These are phyloP conservation scores for Primulina huaijiensis DNA, from an alignment of 257 asterid genomes.

Conservation along the genomic window DNA sequence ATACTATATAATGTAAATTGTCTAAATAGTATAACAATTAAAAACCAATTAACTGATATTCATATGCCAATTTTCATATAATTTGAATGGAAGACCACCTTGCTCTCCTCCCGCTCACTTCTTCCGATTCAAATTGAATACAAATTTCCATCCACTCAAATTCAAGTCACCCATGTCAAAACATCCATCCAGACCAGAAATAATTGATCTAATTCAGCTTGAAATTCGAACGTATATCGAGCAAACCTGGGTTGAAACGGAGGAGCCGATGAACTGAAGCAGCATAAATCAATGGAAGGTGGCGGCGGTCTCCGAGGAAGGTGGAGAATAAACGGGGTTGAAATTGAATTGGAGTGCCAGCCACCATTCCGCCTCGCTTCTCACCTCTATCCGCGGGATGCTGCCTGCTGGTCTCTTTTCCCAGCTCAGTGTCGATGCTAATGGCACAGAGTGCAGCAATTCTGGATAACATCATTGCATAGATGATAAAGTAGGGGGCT, in stretches of 20 bases:
- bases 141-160: background rate
- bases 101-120: background rate
- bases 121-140: background rate
- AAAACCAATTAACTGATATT: background rate
- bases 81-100: background rate
- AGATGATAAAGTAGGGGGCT: background rate
- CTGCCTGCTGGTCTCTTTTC: background rate
- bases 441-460: background rate
- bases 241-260: conserved; percentile 49
- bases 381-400: conserved; percentile 11
- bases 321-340: conserved; percentile 60
- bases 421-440: background rate
- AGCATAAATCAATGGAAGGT: conserved; percentile 38
- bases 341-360: conserved; percentile 38
- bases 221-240: background rate
- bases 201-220: background rate
- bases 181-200: background rate
- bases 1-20: too few species aligned
- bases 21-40: background rate
- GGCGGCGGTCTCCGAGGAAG: conserved; percentile 61
- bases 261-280: conserved; percentile 47
- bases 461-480: background rate
- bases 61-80: background rate
- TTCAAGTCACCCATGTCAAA: too few species aligned
- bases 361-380: conserved; percentile 38